Percentiles rank a stretch among this genome's conserved stretches.
phyloP scores from a whole-genome alignment of 2,329 filamentous ascomycete species.

The Trichophaea hybrida region DNA sequence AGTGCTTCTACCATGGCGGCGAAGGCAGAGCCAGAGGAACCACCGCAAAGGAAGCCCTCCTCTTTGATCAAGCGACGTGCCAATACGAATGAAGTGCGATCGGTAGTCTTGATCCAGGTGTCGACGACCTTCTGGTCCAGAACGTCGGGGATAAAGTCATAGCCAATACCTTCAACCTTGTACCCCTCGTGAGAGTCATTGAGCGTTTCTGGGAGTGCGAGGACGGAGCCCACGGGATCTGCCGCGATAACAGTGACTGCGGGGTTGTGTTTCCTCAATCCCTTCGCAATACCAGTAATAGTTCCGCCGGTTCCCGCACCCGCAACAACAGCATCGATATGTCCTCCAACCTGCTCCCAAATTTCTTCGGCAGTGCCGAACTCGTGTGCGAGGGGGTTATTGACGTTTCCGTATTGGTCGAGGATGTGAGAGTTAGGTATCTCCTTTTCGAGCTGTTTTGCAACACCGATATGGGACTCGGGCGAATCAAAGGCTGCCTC shows the following conservation, averaged over 20 bases:
- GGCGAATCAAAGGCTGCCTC: slow-evolving; percentile 89
- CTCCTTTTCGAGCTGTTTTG: slow-evolving; percentile 77
- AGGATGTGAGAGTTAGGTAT: slow-evolving; percentile 94
- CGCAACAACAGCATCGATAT: slow-evolving; percentile 69
- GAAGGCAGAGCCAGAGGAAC: slow-evolving; percentile 85
- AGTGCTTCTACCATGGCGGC: slow-evolving; percentile 63
- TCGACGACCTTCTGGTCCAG: slow-evolving; percentile 67
- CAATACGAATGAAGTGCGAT: slow-evolving; percentile 77
- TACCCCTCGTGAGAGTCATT: slow-evolving; percentile 75
- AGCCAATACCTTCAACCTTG: slow-evolving; percentile 97
- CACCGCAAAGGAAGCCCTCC: slow-evolving; percentile 84
- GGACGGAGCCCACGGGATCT: slow-evolving; percentile 80
- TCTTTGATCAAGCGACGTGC: slow-evolving; percentile 84
- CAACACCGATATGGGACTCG: slow-evolving; percentile 94
- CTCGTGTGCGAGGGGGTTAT: slow-evolving; percentile 92
- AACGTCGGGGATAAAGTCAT: slow-evolving; percentile 95
- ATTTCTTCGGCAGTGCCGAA: slow-evolving; percentile 91
- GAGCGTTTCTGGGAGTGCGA: slow-evolving; percentile 64
- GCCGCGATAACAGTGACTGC: slow-evolving; percentile 81
- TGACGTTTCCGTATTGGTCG: slow-evolving; percentile 82
- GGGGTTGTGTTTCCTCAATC: slow-evolving; percentile 73
- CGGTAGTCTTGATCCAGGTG: slow-evolving; percentile 97
- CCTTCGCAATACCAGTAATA: slow-evolving; percentile 72
- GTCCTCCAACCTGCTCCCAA: slow-evolving; percentile 76
- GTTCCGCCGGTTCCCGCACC: slow-evolving; percentile 93